A percentile compares a stretch with the other conserved stretches of the same genome.
phyloP scores from a whole-genome alignment of 768 basidiomycete genomes.

The Terana coerulea region DNA sequence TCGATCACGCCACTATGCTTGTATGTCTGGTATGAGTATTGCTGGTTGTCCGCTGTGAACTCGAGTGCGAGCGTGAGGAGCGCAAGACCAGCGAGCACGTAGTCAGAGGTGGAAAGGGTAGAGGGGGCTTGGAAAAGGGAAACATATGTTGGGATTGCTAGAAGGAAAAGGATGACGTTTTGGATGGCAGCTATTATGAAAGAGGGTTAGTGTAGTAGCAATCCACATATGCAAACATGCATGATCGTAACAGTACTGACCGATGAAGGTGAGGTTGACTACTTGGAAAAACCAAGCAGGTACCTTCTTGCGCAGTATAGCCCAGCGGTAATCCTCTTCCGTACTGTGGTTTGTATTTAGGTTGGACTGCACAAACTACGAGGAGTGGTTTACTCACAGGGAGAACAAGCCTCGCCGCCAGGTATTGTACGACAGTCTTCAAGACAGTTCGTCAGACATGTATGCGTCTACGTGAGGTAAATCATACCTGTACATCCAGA shows the following conservation, averaged over 20 bases:
- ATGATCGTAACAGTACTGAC: constrained; percentile 29
- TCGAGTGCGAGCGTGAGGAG: constrained; percentile 62
- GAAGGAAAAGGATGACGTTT: constrained; percentile 73
- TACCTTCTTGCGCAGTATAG: constrained; percentile 59
- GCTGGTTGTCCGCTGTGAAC: constrained; percentile 89
- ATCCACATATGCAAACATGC: neutral
- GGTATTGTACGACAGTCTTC: constrained; percentile 74
- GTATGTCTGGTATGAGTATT: constrained; percentile 78
- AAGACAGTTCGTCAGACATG: neutral
- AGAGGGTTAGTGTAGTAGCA: neutral
- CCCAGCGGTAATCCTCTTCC: constrained; percentile 94
- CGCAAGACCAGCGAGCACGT: constrained; percentile 53
- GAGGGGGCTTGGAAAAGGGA: constrained; percentile 53
- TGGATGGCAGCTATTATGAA: constrained; percentile 58
- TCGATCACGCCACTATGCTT: constrained; percentile 51
- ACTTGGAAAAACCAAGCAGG: constrained; percentile 55
- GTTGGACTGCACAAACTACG: neutral
- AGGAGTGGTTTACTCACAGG: constrained; percentile 46
- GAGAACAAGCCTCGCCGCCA: constrained; percentile 78
- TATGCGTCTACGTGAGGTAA: neutral
- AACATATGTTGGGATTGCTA: constrained; percentile 58
- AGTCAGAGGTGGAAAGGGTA: constrained; percentile 55
- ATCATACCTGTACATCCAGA: constrained; percentile 60
- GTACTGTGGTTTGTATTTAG: constrained; percentile 43
- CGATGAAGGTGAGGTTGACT: constrained; percentile 69